Conservation (phyloP, 192 early-diverging fungal species). For the Coemansia sp. region DNA sequence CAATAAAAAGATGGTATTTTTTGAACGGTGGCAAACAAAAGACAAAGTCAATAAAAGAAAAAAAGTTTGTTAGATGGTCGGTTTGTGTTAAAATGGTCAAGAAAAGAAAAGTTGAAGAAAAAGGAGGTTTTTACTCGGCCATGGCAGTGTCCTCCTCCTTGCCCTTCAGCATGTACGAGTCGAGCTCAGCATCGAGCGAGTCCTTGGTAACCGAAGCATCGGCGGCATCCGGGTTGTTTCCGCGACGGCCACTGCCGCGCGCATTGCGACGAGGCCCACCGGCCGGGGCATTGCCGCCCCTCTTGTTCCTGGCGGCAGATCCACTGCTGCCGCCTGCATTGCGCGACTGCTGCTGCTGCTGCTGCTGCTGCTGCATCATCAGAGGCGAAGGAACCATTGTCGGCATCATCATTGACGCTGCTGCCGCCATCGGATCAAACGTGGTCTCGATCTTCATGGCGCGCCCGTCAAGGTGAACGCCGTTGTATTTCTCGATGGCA, state of each 20-base stretch:
- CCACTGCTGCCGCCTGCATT: conserved; percentile 10
- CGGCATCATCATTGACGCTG: conserved; percentile 36
- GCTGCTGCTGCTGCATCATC: conserved; percentile 18
- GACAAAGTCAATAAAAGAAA: not conserved
- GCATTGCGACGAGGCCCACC: conserved; percentile 8
- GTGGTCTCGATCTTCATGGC: conserved; percentile 38
- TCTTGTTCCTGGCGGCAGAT: conserved; percentile 3
- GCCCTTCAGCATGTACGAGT: conserved; percentile 50
- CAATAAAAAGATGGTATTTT: not conserved
- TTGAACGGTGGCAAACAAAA: not conserved
- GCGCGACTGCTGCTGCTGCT: not conserved
- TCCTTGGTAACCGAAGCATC: conserved; percentile 26
- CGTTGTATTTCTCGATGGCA: conserved; percentile 44
- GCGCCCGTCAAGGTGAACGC: conserved; percentile 45
- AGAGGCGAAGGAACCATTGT: conserved; percentile 25
- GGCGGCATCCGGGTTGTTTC: conserved; percentile 13
- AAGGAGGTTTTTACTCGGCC: not conserved
- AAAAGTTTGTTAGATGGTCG: no score
- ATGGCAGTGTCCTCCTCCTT: conserved; percentile 19
- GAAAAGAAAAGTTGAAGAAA: not conserved
- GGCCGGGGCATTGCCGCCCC: conserved; percentile 8
- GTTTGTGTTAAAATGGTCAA: not conserved
- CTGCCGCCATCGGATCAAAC: conserved; percentile 29
- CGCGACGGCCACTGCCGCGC: conserved; percentile 10
- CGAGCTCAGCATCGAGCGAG: conserved; percentile 49